Conservation (phyloP, 2,329 filamentous ascomycete species). For the Periconia sp. region DNA sequence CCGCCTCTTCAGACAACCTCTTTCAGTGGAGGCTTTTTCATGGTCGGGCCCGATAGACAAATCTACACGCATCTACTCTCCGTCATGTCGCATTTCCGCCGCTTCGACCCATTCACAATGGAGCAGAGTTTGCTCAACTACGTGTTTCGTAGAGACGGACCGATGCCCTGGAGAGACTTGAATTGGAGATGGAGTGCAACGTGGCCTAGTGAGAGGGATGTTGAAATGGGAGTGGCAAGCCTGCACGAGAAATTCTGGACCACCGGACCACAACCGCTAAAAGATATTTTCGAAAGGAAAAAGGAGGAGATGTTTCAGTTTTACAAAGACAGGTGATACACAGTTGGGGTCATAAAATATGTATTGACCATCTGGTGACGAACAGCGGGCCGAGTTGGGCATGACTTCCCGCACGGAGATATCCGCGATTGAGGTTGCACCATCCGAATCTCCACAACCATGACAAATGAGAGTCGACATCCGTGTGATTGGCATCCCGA, state of each 20-base stretch:
- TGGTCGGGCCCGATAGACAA: constrained; percentile 46
- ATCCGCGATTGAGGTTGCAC: too few species aligned
- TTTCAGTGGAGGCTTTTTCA: constrained; percentile 52
- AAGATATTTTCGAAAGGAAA: constrained; percentile 11
- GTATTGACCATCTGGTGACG: too few species aligned
- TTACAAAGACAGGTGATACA: constrained; percentile 6
- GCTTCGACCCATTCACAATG: constrained; percentile 48
- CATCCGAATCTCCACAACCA: too few species aligned
- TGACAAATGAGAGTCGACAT: too few species aligned
- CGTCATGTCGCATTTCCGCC: constrained; percentile 42
- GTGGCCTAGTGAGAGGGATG: constrained; percentile 44
- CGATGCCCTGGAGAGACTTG: constrained; percentile 52
- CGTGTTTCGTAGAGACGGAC: constrained; percentile 47
- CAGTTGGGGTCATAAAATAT: too few species aligned
- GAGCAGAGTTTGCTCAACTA: constrained; percentile 56
- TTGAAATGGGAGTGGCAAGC: constrained; percentile 39
- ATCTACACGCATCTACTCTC: constrained; percentile 49
- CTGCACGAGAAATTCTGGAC: constrained; percentile 50
- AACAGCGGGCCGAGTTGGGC: too few species aligned
- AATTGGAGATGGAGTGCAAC: constrained; percentile 49
- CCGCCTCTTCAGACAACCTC: constrained; percentile 41
- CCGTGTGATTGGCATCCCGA: too few species aligned
- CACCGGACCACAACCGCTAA: constrained; percentile 13
- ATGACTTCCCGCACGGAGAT: too few species aligned
- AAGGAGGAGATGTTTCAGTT: constrained; percentile 13